Evolutionary conservation across 2,329 filamentous ascomycete species (phyloP), one percentile per base, ranked within the genome.

Genomic region (Emergomyces pasteurianus): DNA sequence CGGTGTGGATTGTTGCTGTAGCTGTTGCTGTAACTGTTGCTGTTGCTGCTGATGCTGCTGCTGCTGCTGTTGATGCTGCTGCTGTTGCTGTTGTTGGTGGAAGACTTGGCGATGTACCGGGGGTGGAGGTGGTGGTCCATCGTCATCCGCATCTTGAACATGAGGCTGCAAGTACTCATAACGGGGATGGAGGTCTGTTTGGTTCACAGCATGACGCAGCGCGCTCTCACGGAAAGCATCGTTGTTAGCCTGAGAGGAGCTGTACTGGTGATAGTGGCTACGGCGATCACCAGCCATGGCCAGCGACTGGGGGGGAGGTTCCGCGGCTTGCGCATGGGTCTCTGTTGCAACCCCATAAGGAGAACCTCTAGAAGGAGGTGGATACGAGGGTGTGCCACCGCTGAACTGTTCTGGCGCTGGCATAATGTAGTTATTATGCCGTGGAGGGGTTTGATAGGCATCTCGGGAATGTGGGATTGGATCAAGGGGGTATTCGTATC

Each of bases 111-210:
- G 66, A 62, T 73, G 72, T 23, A 64, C 67, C 34, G 72, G 72
- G 12, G 72, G 71, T 34, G 72, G 72, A 12, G 71, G 70, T 23
- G 67, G 61, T 14, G 63, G 64, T 16, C 67, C 65, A 23, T 72
- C 70, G 16, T 69, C 66, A 43, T 46, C 59, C n/a, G 63, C 63
- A 38, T 65, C 62, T 14, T 65, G 58, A n/a, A 61, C 49, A 10
- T 63, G 60, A 26, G 65, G 61, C 16, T 63, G 63, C 47, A 63
- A 61, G 31, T 64, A 54, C 14, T 54, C 60, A 5, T 61, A 59
- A 36, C 60, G 63, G 54, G 62, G 61, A n/a, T 56, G 58, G 53
- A 68, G 61, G n/a, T 70, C 66, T 23, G 64, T 34, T 34, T 66
- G 67, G 42, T 61, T 67, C 36, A 70, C 66, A 4, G 69, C 66